Percentiles rank a stretch among this genome's conserved stretches.
These are phyloP conservation scores for Phyllosticta citriasiana DNA, from an alignment of 2,329 filamentous ascomycete genomes.

Conservation along the genomic window DNA sequence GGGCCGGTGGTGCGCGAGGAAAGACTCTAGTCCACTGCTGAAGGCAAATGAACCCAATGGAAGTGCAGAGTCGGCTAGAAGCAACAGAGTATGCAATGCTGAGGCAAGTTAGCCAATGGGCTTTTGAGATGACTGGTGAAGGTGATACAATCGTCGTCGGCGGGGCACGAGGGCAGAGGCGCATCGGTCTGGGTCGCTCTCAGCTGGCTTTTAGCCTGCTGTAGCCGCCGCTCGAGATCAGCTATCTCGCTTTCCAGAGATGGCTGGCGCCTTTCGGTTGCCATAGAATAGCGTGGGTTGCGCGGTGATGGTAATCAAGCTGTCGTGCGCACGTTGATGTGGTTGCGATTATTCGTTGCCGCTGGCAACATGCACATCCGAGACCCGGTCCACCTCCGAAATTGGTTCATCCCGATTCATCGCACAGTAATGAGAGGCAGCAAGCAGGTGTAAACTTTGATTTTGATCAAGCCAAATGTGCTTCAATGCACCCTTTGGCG, in stretches of 20 bases:
- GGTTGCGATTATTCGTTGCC: not conserved
- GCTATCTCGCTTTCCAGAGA: conserved; percentile 44
- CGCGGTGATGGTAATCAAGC: not conserved
- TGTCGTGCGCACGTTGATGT: not conserved
- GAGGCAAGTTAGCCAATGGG: not conserved
- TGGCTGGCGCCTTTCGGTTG: conserved; percentile 15
- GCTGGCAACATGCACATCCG: not conserved
- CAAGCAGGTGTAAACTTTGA: not conserved
- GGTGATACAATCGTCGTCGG: conserved; percentile 15
- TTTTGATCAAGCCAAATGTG: not conserved
- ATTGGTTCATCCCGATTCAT: not conserved
- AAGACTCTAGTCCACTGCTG: conserved; percentile 73
- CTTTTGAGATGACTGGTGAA: not conserved
- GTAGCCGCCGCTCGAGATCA: conserved; percentile 44
- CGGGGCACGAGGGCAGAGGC: conserved; percentile 12
- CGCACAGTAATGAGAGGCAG: not conserved
- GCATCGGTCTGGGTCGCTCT: conserved; percentile 15
- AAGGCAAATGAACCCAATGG: conserved; percentile 83
- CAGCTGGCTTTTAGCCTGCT: conserved; percentile 38
- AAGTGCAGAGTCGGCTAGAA: conserved; percentile 72
- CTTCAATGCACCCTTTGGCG: not conserved
- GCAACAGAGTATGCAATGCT: conserved; percentile 56
- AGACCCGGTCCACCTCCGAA: not conserved
- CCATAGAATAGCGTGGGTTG: conserved; percentile 16
- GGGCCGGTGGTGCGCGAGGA: conserved; percentile 55